Base-by-base conservation (phyloP, 495 filamentous ascomycete species). In the Hypomontagnella monticulosa region DNA sequence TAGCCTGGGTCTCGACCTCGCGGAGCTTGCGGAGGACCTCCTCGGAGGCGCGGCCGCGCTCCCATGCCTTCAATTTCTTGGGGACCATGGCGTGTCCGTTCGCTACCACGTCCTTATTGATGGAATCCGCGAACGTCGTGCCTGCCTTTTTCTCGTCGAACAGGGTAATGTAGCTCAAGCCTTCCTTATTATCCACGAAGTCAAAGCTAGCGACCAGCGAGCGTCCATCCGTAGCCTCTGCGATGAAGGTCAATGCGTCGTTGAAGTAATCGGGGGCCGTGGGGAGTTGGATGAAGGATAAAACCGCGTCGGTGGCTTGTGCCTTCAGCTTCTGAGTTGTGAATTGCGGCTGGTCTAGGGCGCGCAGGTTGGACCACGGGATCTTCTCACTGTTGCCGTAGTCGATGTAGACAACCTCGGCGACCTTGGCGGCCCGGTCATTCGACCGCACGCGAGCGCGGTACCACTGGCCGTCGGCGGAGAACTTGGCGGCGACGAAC, bases 321-420 rank as follows among this genome's bases (percentile, higher is more conserved):
- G 91, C 78, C 69, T 89, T 90, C 32, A 99, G 87, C 75, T 88
- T 92, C 75, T 90, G 86, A 12, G 83, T 76, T 10, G 82, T 83
- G 83, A 97, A 98, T 72, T 93, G 89, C 4, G 88, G 76, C 70
- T 91, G 87, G 47, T 83, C 83, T 27, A 98, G 83, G 23, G 93
- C 85, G 18, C 95, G 89, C 19, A 99, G 87, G 43, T 81, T 80
- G 8, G 87, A 86, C 92, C 93, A 98, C 2, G 93, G 88, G 34
- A 94, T 79, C 69, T 86, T 85, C 79, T 98, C 96, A 16, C 86
- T 88, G 83, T 99, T 98, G 61, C 96, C 96, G 75, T 94, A 99
- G 78, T 99, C 96, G 63, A 98, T 87, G 79, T 97, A 99, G 11
- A 93, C 75, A 4, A 99, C 88, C 76, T 98, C 93, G 9, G 93